Evolutionary conservation across 768 basidiomycete genomes (phyloP), one percentile per base, ranked within the genome.

Genomic region (Kwoniella sp.): DNA sequence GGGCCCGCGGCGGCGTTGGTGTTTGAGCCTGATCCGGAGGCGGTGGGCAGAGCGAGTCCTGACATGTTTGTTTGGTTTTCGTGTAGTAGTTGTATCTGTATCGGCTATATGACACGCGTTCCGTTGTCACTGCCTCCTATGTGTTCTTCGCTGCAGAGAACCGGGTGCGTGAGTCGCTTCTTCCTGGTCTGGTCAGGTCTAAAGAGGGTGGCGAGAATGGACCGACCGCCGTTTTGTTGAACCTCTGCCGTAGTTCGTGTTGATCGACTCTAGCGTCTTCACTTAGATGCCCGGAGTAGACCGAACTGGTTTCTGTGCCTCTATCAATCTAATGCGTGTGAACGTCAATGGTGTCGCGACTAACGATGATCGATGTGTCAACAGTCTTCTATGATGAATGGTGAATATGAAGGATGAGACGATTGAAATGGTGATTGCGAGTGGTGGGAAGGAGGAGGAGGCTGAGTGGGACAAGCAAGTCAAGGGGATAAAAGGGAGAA

Each of bases 31-130:
- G 65, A 58, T 15, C 38, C 37, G 34, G 60, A 41, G 9, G 64
- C 17, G 25, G 61, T 55, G 41, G 69, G 69, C 15, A 71, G 34
- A 28, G 69, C 69, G 54, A 71, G 55, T 30, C 69, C 66, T 51
- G 65, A 67, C 69, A 71, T 71, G 26, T 17, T 58, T 23, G 13
- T 22, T 41, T 29, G 30, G 41, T 59, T 37, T 13, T 37, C 13
- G 34, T 37, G 13, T 37, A n/a, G n/a, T n/a, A n/a, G n/a, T 37
- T 5, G 34, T 37, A 37, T 48, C 20, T 48, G 20, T 48, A 23
- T 20, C 38, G 38, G 38, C 38, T 41, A 41, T 20, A 20, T 41
- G 38, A 41, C n/a, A n/a, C n/a, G n/a, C n/a, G n/a, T n/a, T n/a
- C n/a, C n/a, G n/a, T n/a, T n/a, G n/a, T n/a, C n/a, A n/a, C n/a